Evolutionary conservation across 2,329 filamentous ascomycete species (phyloP).

Genomic region (Conoideocrella luteorostrata): DNA sequence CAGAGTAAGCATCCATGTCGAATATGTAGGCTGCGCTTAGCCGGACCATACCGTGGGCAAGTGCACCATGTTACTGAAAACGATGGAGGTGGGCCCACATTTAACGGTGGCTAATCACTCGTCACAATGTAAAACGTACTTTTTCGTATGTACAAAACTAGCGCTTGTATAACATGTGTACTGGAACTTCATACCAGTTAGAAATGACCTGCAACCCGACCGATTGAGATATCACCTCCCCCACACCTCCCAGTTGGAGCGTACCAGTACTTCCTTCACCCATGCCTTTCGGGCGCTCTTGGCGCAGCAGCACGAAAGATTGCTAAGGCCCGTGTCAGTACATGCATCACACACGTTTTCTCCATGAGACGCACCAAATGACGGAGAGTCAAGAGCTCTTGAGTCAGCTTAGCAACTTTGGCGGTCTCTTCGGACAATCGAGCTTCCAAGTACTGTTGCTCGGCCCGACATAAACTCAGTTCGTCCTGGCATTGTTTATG

Average conservation of each 20-base stretch:
- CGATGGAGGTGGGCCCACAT: too few relatives aligned
- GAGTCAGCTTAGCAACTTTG: background rate
- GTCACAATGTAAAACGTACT: too few relatives aligned
- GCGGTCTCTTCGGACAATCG: background rate
- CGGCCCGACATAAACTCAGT: background rate
- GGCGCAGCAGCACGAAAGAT: background rate
- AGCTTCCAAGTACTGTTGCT: background rate
- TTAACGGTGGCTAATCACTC: too few relatives aligned
- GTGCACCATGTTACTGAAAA: too few relatives aligned
- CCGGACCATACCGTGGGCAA: too few relatives aligned
- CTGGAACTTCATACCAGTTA: background rate
- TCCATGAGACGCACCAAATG: background rate
- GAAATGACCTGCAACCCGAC: background rate
- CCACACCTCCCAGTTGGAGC: background rate
- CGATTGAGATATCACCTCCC: background rate
- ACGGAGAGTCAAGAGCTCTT: background rate
- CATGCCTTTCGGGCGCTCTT: background rate
- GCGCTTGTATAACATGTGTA: background rate
- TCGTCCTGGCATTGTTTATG: background rate
- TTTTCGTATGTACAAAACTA: background rate
- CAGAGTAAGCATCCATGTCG: too few relatives aligned
- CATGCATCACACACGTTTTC: background rate
- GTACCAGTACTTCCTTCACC: background rate
- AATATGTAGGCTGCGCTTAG: too few relatives aligned
- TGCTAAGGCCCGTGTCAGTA: background rate